Evolutionary conservation across 768 basidiomycete species (phyloP).

Genomic region (Kwoniella dejecticola): DNA sequence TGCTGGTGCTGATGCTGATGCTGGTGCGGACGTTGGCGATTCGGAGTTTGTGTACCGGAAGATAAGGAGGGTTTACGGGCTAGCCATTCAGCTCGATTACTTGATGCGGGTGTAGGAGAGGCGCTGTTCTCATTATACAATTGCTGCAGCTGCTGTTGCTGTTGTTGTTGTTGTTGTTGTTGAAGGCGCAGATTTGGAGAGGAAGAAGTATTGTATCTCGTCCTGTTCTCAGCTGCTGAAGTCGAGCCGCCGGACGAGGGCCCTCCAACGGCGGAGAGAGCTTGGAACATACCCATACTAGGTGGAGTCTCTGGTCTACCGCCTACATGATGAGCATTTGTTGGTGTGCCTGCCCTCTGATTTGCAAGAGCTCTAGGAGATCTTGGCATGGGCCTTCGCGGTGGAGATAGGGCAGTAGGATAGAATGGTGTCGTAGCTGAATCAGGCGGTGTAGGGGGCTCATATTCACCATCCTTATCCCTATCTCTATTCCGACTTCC

Average conservation of each 20-base stretch:
- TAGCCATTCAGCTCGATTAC: constrained; percentile 29
- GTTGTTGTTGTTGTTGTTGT: not conserved
- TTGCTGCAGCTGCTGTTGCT: not conserved
- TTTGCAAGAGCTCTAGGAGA: constrained; percentile 21
- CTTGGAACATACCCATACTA: constrained; percentile 16
- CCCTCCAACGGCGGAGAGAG: constrained; percentile 21
- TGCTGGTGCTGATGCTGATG: not conserved
- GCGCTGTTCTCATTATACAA: not conserved
- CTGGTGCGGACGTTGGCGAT: not conserved
- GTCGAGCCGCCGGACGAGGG: not conserved
- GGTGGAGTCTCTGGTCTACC: constrained; percentile 6
- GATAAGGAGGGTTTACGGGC: constrained; percentile 26
- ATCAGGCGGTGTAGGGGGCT: constrained; percentile 26
- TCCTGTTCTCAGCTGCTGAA: not conserved
- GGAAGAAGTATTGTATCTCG: not conserved
- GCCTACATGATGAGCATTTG: not conserved
- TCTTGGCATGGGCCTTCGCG: constrained; percentile 33
- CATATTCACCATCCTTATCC: not conserved
- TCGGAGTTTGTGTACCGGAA: not conserved
- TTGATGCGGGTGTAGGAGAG: constrained; percentile 4
- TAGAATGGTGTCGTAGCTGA: constrained; percentile 13
- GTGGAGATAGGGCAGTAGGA: constrained; percentile 39
- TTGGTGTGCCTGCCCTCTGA: not conserved
- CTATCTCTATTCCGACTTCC: not conserved
- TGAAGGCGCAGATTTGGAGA: not conserved